Percentiles rank a stretch among this genome's conserved stretches.
Conservation (phyloP, 495 filamentous ascomycete genomes). For the Delitschia confertaspora region DNA sequence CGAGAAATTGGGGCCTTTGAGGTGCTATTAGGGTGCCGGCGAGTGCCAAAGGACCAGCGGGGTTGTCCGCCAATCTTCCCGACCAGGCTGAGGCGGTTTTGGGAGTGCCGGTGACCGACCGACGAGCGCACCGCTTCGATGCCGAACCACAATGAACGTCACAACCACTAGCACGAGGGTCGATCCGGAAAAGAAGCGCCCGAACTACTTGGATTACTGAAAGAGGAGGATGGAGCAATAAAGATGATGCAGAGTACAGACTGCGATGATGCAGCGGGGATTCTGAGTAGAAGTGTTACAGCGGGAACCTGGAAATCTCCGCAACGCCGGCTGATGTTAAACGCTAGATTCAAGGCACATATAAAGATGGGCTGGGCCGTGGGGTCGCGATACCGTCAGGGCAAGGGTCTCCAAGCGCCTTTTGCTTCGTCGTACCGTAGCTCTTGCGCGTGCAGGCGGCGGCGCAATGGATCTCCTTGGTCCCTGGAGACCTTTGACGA, state of each 20-base stretch:
- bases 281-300: conserved; percentile 8
- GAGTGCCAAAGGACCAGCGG: conserved; percentile 10
- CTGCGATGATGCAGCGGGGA: conserved; percentile 9
- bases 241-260: too few species aligned
- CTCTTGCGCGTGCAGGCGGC: conserved; percentile 21
- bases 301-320: conserved; percentile 19
- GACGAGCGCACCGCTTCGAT: conserved; percentile 11
- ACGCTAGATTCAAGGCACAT: conserved; percentile 25
- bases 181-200: too few species aligned
- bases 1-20: not conserved
- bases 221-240: too few species aligned
- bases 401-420: not conserved
- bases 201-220: too few species aligned
- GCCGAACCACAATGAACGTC: conserved; percentile 1
- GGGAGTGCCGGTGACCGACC: conserved; percentile 15
- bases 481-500: too few species aligned
- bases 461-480: conserved; percentile 21
- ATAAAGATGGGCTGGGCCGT: conserved; percentile 22
- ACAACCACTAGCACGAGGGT: conserved; percentile 3
- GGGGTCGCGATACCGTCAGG: conserved; percentile 1
- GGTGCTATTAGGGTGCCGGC: conserved; percentile 1
- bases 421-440: conserved; percentile 8
- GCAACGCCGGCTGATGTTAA: conserved; percentile 21
- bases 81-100: conserved; percentile 4
- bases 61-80: conserved; percentile 17